A percentile compares a stretch with the other conserved stretches of the same genome.
Evolutionary conservation across 2,329 filamentous ascomycete species (phyloP).

Genomic region (Huntiella decipiens): DNA sequence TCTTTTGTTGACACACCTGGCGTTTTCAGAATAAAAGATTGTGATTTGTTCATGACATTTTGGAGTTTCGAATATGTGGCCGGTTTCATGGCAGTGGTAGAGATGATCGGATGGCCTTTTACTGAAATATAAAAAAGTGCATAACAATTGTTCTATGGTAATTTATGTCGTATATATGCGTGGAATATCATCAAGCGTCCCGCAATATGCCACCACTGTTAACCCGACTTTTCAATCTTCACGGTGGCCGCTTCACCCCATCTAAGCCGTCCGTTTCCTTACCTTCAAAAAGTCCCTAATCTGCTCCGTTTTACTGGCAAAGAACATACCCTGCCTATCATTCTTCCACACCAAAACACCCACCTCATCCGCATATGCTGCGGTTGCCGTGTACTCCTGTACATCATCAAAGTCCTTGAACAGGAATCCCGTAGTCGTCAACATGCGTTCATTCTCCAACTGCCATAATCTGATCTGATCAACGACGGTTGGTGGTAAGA

Average conservation of each 20-base stretch:
- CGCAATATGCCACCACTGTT: neutral
- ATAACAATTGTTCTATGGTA: too few relatives aligned
- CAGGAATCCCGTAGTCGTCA: conserved; percentile 61
- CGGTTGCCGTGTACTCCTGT: conserved; percentile 50
- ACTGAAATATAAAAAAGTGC: too few relatives aligned
- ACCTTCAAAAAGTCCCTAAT: conserved; percentile 62
- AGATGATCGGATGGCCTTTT: too few relatives aligned
- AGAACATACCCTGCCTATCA: conserved; percentile 65
- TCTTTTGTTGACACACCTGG: too few relatives aligned
- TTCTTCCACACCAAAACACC: conserved; percentile 81
- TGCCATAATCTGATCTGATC: conserved; percentile 98
- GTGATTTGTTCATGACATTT: too few relatives aligned
- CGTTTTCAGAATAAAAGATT: too few relatives aligned
- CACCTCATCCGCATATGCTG: conserved; percentile 70
- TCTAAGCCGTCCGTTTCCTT: conserved; percentile 31
- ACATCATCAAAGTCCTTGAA: conserved; percentile 70
- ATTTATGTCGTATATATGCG: neutral
- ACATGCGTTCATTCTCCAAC: conserved; percentile 88
- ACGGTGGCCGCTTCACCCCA: neutral
- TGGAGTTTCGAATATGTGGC: too few relatives aligned
- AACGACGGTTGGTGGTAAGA: conserved; percentile 85
- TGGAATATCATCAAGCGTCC: neutral
- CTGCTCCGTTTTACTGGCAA: conserved; percentile 80
- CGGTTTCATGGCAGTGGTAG: too few relatives aligned
- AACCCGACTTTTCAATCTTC: neutral